Base-by-base conservation (phyloP, 129 eudicot genomes). In the Cynara cardunculus region DNA sequence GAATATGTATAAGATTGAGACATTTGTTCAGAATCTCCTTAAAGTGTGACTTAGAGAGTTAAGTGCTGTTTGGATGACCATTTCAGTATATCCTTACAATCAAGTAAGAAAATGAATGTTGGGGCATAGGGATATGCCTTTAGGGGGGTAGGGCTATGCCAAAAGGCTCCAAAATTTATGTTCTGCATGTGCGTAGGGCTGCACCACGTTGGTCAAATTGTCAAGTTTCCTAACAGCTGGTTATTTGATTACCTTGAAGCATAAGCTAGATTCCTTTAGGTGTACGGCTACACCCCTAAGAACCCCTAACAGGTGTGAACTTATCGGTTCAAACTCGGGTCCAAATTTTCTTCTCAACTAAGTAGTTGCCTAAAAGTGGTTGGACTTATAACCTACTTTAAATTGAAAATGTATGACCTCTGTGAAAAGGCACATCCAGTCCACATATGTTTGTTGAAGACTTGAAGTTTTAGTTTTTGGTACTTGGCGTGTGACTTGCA, bases 101-200 rank as follows among this genome's bases (percentile, higher is more conserved):
- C 49, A 19, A 59, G 44, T 27, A 61, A 59, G 18, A 59, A 31
- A 9, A 59, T 12, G 22, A 61, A 61, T 31, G 28, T 46, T 73
- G 78, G 30, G 14, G 71, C 71, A 21, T 19, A 76, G 14, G 56
- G 19, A 41, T 75, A 76, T 76, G 68, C 68, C 24, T 61, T 61
- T 19, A 1, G 26, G 27, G 69, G 28, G 27, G 28, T 10, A 8
- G 69, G 69, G 16, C 27, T 64, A 64, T 64, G 80, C 72, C 14
- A 22, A 34, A 62, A 28, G 56, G 61, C 31, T 76, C 30, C 18
- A 0, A 35, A 24, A 62, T 62, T 13, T 37, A 7, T 77, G 35
- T 37, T 35, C 22, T 24, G 28, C 24, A 56, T 56, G 8, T 10
- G 3, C 65, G 8, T 56, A 56, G 9, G 10, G 65, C 24, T 53